Base-by-base conservation (phyloP, 2,329 filamentous ascomycete species). In the Pseudogymnoascus sp. region DNA sequence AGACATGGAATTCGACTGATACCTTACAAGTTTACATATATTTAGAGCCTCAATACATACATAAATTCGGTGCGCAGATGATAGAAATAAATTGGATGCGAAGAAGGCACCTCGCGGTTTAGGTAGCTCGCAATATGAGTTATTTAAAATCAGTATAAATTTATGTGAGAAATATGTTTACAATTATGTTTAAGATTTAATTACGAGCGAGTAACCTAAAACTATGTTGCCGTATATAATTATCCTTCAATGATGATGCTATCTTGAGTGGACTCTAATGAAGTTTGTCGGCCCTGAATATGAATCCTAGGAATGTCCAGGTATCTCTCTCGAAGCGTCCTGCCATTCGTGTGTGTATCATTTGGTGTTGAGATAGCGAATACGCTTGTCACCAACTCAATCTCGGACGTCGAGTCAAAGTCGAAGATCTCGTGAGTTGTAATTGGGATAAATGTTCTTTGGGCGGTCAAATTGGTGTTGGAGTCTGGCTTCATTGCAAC, bases 401-500 rank as follows among this genome's bases (percentile, higher is more conserved):
- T 21, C 36, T 64, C 47, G 8, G 47, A 54, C 47, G 12, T 54
- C 5, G n/a, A 54, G 18, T 31, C 40, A 26, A 37, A 45, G 40
- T 64, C 36, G 29, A 34, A 23, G 42, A 39, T 51, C 31, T 36
- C 39, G 61, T 66, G 63, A 10, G 60, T 40, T 5, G 64, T 42
- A 23, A 61, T 63, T 2, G 65, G 65, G 23, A 66, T 62, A 4
- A 66, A 31, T 16, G 60, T 61, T 23, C 63, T 36, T 37, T 64
- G 65, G n/a, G 57, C 40, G 8, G 61, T 42, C 31, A 66, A 37
- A 34, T 66, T 66, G 31, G 65, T 66, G 36, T 66, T 66, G 16
- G 65, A 60, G 29, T 66, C 61, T 11, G 65, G 61, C 51, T 63
- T 63, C 10, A 65, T 54, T 31, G 26, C 14, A 16, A 31, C 47